These are phyloP conservation scores for Porcisia deanei DNA, from an alignment of 208 protist genomes.

Conservation along the genomic window DNA sequence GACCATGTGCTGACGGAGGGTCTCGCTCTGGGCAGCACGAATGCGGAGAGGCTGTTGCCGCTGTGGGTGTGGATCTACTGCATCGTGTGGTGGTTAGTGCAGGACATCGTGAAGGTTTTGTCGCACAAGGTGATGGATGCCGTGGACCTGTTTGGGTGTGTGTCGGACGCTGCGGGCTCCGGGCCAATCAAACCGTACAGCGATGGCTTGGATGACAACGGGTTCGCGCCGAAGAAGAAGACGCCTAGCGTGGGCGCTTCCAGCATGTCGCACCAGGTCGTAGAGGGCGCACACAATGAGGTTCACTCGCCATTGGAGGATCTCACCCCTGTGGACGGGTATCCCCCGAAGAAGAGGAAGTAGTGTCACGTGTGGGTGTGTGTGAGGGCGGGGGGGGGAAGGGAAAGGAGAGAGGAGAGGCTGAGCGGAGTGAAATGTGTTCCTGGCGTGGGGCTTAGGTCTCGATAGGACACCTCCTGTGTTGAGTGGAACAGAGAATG, in stretches of 20 bases:
- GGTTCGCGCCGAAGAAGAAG: background rate
- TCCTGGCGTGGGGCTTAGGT: too few species aligned
- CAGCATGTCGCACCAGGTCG: background rate
- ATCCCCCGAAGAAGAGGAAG: background rate
- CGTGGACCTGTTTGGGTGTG: slow-evolving; percentile 74
- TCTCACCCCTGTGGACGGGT: background rate
- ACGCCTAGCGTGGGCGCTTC: background rate
- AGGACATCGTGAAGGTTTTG: slow-evolving; percentile 84
- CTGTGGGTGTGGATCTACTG: slow-evolving; percentile 93
- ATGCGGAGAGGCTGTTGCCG: slow-evolving; percentile 62
- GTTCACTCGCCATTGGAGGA: background rate
- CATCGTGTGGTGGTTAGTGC: slow-evolving; percentile 90
- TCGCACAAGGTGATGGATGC: slow-evolving; percentile 66
- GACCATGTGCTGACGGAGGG: slow-evolving; percentile 73
- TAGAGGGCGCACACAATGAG: background rate
- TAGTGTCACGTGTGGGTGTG: background rate
- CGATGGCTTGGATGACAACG: slow-evolving; percentile 23
- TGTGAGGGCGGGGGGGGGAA: too few species aligned
- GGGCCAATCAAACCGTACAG: slow-evolving; percentile 40
- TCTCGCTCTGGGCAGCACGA: slow-evolving; percentile 59
- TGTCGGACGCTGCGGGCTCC: slow-evolving; percentile 43
- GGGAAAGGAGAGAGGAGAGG: background rate
- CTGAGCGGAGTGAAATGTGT: background rate
- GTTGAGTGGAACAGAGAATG: background rate
- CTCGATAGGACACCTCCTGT: too few species aligned